Evolutionary conservation across 2,329 filamentous ascomycete genomes (phyloP).

Genomic region (Pseudocercospora ulei): DNA sequence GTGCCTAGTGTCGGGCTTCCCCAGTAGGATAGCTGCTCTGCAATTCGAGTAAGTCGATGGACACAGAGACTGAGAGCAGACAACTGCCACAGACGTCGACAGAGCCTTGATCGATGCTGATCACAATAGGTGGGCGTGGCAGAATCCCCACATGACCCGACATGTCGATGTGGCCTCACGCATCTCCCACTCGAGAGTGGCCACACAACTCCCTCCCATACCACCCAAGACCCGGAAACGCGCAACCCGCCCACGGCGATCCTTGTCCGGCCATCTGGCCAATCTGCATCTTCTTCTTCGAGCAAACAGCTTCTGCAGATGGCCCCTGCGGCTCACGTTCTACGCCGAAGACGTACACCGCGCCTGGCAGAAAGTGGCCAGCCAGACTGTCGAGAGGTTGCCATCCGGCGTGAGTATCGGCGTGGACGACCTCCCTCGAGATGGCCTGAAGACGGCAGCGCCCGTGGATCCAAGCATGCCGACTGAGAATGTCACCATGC

Average conservation of each 20-base stretch:
- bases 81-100: too few relatives aligned
- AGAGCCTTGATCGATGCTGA: too few relatives aligned
- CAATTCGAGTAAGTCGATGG: constrained; percentile 86
- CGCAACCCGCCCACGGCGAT: constrained; percentile 50
- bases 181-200: constrained; percentile 43
- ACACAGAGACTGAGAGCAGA: too few relatives aligned
- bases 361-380: constrained; percentile 56
- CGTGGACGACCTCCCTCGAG: constrained; percentile 18
- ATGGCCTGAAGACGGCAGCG: constrained; percentile 15
- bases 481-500: constrained; percentile 30
- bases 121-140: constrained; percentile 69
- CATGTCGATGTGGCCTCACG: constrained; percentile 61
- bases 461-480: constrained; percentile 20
- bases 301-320: constrained; percentile 67
- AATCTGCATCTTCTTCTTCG: constrained; percentile 73
- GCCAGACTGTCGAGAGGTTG: constrained; percentile 43
- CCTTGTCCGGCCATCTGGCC: constrained; percentile 59
- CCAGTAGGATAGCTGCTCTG: constrained; percentile 72
- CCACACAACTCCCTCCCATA: constrained; percentile 32
- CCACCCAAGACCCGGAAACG: constrained; percentile 40
- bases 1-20: constrained; percentile 76
- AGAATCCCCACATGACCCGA: constrained; percentile 68
- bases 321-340: constrained; percentile 75
- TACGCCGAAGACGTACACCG: constrained; percentile 60
- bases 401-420: constrained; percentile 43